Base-by-base conservation (phyloP, 192 early-diverging fungal genomes). In the Coemansia asiatica region DNA sequence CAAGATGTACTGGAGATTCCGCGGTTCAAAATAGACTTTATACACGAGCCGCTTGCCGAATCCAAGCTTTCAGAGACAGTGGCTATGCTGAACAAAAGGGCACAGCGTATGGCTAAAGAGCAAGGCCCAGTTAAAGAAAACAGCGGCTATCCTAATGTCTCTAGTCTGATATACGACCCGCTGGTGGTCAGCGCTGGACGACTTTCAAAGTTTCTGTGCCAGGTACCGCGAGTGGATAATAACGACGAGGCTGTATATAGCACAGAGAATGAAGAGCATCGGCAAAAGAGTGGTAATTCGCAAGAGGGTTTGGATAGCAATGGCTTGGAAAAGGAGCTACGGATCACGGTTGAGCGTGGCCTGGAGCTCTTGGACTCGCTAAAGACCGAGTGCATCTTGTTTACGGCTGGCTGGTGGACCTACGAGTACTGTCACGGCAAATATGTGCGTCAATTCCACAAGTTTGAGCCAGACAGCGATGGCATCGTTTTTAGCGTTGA, bases 351-450 rank as follows among this genome's bases (percentile, higher is more conserved):
- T 46, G 71, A 74, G 56, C 83, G 84, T 13, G 90, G 89, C n/a
- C 67, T 88, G 1, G 82, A 83, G 57, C 70, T 90, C 18, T 63
- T 81, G n/a, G 56, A 59, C 38, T 69, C 79, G 36, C 56, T 81
- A 22, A 58, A 69, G 35, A 58, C 54, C 3, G 48, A 67, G 25
- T 91, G 90, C 64, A 64, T 91, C 25, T 49, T 63, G 48, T 85
- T 75, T 47, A 74, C 73, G 44, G 63, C 72, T 33, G 67, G 80
- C 22, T 94, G 85, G 76, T 96, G 91, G 90, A 86, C 86, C 0
- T 96, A 94, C 67, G 90, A 93, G 69, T 96, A 91, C 69, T 96
- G 94, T 68, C 93, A 93, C 74, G 46, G 49, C 28, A 62, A 60
- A 8, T 61, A 85, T 35, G 83, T 91, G 31, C 83, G 84, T 8